phyloP scores from a whole-genome alignment of 2,329 filamentous ascomycete genomes.

The Hymenoscyphus occultus region DNA sequence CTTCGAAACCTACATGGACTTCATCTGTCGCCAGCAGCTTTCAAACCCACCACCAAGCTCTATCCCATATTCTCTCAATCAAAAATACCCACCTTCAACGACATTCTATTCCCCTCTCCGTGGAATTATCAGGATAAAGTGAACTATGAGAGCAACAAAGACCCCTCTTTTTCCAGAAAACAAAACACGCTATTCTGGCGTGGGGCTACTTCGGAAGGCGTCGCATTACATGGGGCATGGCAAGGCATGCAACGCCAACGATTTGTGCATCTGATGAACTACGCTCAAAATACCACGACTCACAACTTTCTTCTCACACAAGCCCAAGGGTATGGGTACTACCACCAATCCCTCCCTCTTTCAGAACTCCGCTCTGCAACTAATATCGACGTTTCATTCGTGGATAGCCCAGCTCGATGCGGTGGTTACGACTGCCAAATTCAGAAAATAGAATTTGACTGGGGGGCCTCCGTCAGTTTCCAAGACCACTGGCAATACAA shows the following conservation, averaged over 20 bases:
- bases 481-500: conserved; percentile 45
- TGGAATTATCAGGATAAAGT: conserved; percentile 42
- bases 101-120: conserved; percentile 46
- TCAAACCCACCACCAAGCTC: conserved; percentile 44
- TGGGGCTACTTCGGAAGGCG: conserved; percentile 48
- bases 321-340: conserved; percentile 39
- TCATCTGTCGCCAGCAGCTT: conserved; percentile 45
- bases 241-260: conserved; percentile 57
- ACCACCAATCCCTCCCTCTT: conserved; percentile 42
- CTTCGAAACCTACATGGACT: conserved; percentile 51
- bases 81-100: conserved; percentile 52
- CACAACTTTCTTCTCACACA: conserved; percentile 25
- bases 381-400: conserved; percentile 39
- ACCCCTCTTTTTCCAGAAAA: conserved; percentile 43
- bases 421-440: conserved; percentile 36
- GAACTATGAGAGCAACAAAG: conserved; percentile 40
- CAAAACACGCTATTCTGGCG: conserved; percentile 52
- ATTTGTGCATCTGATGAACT: conserved; percentile 53
- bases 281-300: conserved; percentile 40
- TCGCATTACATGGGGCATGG: conserved; percentile 40
- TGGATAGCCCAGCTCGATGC: conserved; percentile 40
- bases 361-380: conserved; percentile 29
- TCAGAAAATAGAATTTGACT: conserved; percentile 35
- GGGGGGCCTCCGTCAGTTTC: conserved; percentile 32
- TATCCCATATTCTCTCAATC: conserved; percentile 56